Base-by-base conservation (phyloP, 768 basidiomycete species). In the Pulveroboletus sp. region DNA sequence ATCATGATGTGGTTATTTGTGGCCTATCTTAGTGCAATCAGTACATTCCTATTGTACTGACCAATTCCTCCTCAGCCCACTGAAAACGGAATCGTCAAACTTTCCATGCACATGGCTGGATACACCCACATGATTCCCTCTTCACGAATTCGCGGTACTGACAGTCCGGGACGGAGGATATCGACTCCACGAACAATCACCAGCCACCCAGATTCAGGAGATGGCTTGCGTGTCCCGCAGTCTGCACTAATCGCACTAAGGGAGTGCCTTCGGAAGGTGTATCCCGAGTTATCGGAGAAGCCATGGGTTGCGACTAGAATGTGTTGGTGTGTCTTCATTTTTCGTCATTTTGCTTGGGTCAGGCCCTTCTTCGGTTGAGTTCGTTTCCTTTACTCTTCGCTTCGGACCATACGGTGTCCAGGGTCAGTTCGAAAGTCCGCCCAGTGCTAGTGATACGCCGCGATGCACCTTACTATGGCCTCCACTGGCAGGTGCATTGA, bases 141-240 rank as follows among this genome's bases (percentile, higher is more conserved):
- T 7, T 19, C 13, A 31, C 27, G 49, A n/a, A 2, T 37, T 45
- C 50, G 45, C 39, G 38, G 29, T 17, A 16, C 32, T 16, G 33
- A 19, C 5, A 2, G 11, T 21, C 49, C 63, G 13, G 62, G 34
- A 21, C 56, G 67, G 20, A 53, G 51, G 25, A 74, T 88, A 46
- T 95, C 94, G 0, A 82, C 83, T 0, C 93, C 94, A 4, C 78
- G 88, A 40, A 95, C 93, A 0, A 69, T 84, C 31, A 63, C 74
- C 8, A 80, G 84, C 39, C 79, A 91, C 49, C 75, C 79, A 16
- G 67, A 71, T 7, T 69, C 68, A 10, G 58, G 60, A 13, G 75
- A 70, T 14, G 90, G 82, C 2, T 65, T 82, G 19, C 74, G 74
- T 23, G 87, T 98, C 40, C 93, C 95, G 0, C 76, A 69, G 47